phyloP scores from a whole-genome alignment of 371 early-diverging fungal genomes.

The Mortierella sp. region DNA sequence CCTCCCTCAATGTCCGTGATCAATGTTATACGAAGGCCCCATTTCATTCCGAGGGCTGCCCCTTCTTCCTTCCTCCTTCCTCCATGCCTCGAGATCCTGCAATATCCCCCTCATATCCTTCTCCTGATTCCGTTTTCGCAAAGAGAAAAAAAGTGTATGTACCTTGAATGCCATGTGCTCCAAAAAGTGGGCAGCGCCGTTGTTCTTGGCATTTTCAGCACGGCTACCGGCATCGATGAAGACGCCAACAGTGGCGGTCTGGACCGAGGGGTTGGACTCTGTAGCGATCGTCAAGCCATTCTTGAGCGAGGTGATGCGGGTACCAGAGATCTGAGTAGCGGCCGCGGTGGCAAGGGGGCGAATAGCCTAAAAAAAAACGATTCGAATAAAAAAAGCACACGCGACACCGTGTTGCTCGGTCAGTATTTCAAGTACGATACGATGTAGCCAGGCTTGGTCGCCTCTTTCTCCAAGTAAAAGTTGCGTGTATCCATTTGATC shows the following conservation, averaged over 20 bases:
- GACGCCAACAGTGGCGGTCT: constrained; percentile 98
- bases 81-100: background rate
- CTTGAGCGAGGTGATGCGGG: constrained; percentile 83
- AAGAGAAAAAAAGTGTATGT: constrained; percentile 2
- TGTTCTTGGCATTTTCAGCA: constrained; percentile 89
- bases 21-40: no score
- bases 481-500: no score
- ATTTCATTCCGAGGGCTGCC: no score
- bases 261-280: constrained; percentile 89
- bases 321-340: constrained; percentile 62
- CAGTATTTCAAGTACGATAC: no score
- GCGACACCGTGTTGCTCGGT: background rate
- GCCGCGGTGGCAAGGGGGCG: constrained; percentile 68
- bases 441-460: no score
- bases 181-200: constrained; percentile 97
- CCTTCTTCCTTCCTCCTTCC: no score
- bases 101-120: background rate
- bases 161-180: constrained; percentile 99
- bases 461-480: no score
- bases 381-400: background rate
- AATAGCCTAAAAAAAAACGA: constrained; percentile 50
- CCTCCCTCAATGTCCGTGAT: no score
- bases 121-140: background rate
- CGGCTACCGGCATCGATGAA: constrained; percentile 98
- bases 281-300: constrained; percentile 97